These are phyloP conservation scores for Leccinellum rugosiceps DNA, from an alignment of 768 basidiomycete species.

Conservation along the genomic window DNA sequence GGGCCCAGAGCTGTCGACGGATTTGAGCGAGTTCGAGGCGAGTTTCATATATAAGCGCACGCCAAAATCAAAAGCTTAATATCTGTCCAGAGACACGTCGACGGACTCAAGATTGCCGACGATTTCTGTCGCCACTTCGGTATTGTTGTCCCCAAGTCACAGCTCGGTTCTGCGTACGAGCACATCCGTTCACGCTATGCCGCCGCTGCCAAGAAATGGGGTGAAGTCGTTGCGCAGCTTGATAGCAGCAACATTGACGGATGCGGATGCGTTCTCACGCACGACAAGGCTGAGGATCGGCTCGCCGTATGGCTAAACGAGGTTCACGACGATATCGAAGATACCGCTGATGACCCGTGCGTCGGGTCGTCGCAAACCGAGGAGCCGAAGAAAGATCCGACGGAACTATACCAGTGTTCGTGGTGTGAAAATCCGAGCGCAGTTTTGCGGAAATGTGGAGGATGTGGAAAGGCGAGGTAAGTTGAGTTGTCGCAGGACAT, in stretches of 20 bases:
- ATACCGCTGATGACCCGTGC: background rate
- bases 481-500: background rate
- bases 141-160: slow-evolving; percentile 44
- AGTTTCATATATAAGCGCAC: background rate
- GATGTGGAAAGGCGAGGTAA: slow-evolving; percentile 42
- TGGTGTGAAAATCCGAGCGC: slow-evolving; percentile 65
- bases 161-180: slow-evolving; percentile 48
- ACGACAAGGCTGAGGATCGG: slow-evolving; percentile 49
- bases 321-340: slow-evolving; percentile 33
- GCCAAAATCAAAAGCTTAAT: background rate
- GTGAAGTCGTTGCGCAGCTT: slow-evolving; percentile 36
- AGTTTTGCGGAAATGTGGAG: slow-evolving; percentile 48
- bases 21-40: slow-evolving; percentile 52
- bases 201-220: slow-evolving; percentile 46
- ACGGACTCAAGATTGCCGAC: slow-evolving; percentile 48
- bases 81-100: slow-evolving; percentile 31
- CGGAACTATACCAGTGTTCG: slow-evolving; percentile 54
- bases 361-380: background rate
- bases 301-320: slow-evolving; percentile 53
- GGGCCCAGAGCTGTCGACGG: slow-evolving; percentile 44
- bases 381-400: slow-evolving; percentile 28
- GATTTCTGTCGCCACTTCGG: slow-evolving; percentile 47
- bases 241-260: slow-evolving; percentile 26
- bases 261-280: slow-evolving; percentile 14
- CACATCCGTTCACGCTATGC: slow-evolving; percentile 45